These are phyloP conservation scores for Myxozyma mucilagina DNA, from an alignment of 805 yeast genomes.

Conservation along the genomic window DNA sequence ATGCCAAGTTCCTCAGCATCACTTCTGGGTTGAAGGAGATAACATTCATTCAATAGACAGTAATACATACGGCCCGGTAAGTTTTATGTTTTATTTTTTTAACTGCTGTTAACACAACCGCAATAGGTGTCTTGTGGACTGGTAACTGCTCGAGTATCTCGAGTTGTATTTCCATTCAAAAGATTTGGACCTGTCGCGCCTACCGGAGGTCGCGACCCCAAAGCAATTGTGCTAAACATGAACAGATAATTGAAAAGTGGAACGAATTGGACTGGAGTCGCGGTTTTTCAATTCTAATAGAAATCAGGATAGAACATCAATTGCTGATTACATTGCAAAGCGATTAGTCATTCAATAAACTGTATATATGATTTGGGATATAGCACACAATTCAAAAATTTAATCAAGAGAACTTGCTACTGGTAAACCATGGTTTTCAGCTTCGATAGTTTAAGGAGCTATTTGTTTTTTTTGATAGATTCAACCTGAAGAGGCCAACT, in stretches of 20 bases:
- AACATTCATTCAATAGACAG: constrained; percentile 76
- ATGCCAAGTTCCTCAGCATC: constrained; percentile 71
- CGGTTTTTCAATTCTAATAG: no score
- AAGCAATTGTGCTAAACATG: not conserved
- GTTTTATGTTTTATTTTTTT: not conserved
- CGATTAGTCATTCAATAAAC: no score
- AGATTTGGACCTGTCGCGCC: constrained; percentile 53
- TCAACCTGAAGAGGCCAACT: no score
- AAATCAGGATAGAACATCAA: no score
- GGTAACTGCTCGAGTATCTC: constrained; percentile 71
- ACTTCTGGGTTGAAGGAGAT: constrained; percentile 95
- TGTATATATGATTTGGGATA: no score
- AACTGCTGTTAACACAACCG: not conserved
- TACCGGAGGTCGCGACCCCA: constrained; percentile 48
- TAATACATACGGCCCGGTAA: constrained; percentile 81
- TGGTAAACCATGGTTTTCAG: no score
- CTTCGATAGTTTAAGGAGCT: no score
- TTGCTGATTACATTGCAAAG: no score
- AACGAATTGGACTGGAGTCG: no score
- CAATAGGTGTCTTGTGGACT: constrained; percentile 59
- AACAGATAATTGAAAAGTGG: not conserved
- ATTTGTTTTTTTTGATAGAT: no score
- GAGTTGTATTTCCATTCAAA: constrained; percentile 67
- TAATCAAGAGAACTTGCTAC: no score
- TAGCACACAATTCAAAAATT: no score